phyloP scores from a whole-genome alignment of 768 basidiomycete genomes.

The Tylopilus felleus region DNA sequence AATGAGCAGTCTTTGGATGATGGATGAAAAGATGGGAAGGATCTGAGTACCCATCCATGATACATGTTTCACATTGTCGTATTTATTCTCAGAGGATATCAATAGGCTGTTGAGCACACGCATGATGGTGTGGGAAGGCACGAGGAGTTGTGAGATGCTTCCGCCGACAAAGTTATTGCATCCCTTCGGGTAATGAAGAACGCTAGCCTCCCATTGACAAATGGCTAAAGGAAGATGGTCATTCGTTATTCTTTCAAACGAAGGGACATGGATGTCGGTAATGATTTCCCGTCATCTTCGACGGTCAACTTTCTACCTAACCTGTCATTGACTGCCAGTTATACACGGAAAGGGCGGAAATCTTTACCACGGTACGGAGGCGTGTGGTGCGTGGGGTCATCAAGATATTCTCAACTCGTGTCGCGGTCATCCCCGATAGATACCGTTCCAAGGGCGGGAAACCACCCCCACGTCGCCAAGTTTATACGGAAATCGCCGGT shows the following conservation, averaged over 20 bases:
- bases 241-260: background rate
- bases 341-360: too few relatives aligned
- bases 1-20: background rate
- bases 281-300: background rate
- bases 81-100: background rate
- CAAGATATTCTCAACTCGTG: background rate
- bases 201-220: too few relatives aligned
- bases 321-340: too few relatives aligned
- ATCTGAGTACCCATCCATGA: background rate
- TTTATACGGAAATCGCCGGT: conserved; percentile 59
- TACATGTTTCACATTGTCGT: too few relatives aligned
- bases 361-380: too few relatives aligned
- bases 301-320: too few relatives aligned
- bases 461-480: conserved; percentile 62
- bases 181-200: background rate
- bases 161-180: background rate
- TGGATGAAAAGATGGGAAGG: background rate
- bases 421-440: conserved; percentile 11
- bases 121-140: background rate
- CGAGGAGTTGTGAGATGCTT: background rate
- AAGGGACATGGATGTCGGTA: background rate
- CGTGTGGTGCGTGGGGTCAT: background rate
- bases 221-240: background rate
- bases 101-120: background rate
- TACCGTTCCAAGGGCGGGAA: conserved; percentile 41